These are phyloP conservation scores for Xerocomus potaroensis DNA, from an alignment of 768 basidiomycete genomes.

Conservation along the genomic window DNA sequence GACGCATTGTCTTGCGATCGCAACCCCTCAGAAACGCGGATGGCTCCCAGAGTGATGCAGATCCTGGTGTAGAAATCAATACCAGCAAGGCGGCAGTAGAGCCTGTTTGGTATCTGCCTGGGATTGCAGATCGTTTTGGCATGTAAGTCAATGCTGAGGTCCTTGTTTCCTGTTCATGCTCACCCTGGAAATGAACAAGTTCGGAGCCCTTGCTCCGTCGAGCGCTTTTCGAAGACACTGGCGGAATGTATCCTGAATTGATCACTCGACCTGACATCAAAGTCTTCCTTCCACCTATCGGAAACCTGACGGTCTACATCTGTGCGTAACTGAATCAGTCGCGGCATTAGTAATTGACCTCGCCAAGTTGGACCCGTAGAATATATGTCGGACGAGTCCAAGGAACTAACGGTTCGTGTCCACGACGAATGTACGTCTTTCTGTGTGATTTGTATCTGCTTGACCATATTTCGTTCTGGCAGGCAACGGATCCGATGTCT, in stretches of 20 bases:
- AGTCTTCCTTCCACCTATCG: slow-evolving; percentile 93
- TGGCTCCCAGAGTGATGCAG: slow-evolving; percentile 49
- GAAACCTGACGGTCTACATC: slow-evolving; percentile 87
- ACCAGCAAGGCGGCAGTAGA: slow-evolving; percentile 95
- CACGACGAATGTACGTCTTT: slow-evolving; percentile 86
- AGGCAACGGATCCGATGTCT: slow-evolving; percentile 95
- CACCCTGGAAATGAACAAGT: slow-evolving; percentile 33
- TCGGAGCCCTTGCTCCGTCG: slow-evolving; percentile 82
- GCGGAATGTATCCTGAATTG: slow-evolving; percentile 94
- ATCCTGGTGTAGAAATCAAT: slow-evolving; percentile 81
- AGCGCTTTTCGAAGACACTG: slow-evolving; percentile 94
- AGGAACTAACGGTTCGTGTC: slow-evolving; percentile 81
- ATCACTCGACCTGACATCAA: slow-evolving; percentile 95
- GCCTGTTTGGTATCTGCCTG: slow-evolving; percentile 94
- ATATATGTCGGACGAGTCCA: slow-evolving; percentile 66
- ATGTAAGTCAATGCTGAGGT: slow-evolving; percentile 52
- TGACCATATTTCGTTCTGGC: not conserved
- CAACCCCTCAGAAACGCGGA: slow-evolving; percentile 59
- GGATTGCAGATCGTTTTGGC: slow-evolving; percentile 89
- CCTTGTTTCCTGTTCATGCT: not conserved
- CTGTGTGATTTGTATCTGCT: not conserved
- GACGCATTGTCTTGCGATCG: slow-evolving; percentile 73
- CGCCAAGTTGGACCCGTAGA: slow-evolving; percentile 75
- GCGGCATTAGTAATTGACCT: not conserved
- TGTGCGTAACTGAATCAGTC: slow-evolving; percentile 41